phyloP scores from a whole-genome alignment of 352 stramenopile genomes.

The Phytophthora megakarya region DNA sequence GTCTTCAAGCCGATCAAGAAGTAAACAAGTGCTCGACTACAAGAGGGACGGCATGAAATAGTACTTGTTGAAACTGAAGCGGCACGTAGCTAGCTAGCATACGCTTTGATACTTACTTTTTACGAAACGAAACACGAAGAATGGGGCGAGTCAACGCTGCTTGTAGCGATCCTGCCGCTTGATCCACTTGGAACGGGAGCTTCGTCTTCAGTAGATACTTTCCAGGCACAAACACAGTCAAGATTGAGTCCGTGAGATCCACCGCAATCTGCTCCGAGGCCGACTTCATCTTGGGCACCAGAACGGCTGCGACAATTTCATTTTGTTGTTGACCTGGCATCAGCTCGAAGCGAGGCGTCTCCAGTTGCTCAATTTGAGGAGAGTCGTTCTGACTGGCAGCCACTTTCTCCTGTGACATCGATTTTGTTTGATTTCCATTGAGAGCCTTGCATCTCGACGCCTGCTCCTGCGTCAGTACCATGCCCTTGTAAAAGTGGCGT shows the following conservation, averaged over 20 bases:
- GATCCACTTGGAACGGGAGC: constrained; percentile 56
- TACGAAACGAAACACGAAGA: constrained; percentile 35
- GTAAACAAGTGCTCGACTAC: background rate
- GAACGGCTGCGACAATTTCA: constrained; percentile 47
- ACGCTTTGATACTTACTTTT: constrained; percentile 20
- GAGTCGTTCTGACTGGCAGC: background rate
- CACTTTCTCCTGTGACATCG: background rate
- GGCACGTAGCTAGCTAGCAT: constrained; percentile 4
- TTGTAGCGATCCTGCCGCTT: constrained; percentile 12
- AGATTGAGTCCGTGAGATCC: constrained; percentile 49
- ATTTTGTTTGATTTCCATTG: constrained; percentile 10
- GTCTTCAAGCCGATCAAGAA: constrained; percentile 39
- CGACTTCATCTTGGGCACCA: constrained; percentile 49
- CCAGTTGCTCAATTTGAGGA: constrained; percentile 10
- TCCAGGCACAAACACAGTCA: constrained; percentile 52
- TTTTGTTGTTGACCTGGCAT: constrained; percentile 30
- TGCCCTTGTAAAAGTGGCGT: constrained; percentile 63
- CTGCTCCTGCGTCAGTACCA: constrained; percentile 72
- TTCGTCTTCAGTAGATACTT: constrained; percentile 61
- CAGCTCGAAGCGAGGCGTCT: constrained; percentile 52
- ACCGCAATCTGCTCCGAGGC: constrained; percentile 44
- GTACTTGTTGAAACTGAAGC: background rate
- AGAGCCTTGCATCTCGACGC: constrained; percentile 55
- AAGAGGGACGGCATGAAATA: background rate
- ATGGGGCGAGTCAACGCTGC: constrained; percentile 36